These are phyloP conservation scores for Lachnellula occidentalis DNA, from an alignment of 2,329 filamentous ascomycete species.

Conservation along the genomic window DNA sequence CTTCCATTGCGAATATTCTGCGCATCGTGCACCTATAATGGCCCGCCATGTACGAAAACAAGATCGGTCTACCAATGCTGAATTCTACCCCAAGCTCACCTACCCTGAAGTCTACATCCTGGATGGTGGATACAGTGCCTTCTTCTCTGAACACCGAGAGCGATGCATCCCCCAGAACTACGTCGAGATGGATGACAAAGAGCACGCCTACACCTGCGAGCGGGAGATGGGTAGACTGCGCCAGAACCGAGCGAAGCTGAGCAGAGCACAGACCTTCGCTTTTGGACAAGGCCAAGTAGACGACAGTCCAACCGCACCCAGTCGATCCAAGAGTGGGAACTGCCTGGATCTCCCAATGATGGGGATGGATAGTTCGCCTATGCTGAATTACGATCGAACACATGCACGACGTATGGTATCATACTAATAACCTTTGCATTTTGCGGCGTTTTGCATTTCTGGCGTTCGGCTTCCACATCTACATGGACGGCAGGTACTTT, in stretches of 20 bases:
- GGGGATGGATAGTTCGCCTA: conserved; percentile 31
- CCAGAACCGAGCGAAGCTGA: conserved; percentile 74
- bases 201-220: conserved; percentile 89
- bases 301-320: conserved; percentile 51
- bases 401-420: conserved; percentile 58
- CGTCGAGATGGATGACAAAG: conserved; percentile 90
- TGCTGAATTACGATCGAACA: conserved; percentile 45
- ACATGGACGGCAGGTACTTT: conserved; percentile 10
- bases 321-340: conserved; percentile 21
- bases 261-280: conserved; percentile 87
- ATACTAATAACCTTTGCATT: conserved; percentile 42
- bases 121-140: conserved; percentile 91
- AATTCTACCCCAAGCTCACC: conserved; percentile 81
- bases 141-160: conserved; percentile 72
- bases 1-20: conserved; percentile 98
- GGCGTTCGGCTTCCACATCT: conserved; percentile 20
- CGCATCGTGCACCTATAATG: conserved; percentile 93
- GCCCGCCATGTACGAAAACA: conserved; percentile 86
- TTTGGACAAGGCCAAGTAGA: conserved; percentile 67
- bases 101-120: conserved; percentile 97
- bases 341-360: conserved; percentile 35
- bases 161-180: conserved; percentile 94
- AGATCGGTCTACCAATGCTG: conserved; percentile 79
- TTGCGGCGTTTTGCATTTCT: conserved; percentile 21
- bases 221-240: conserved; percentile 91